phyloP scores from a whole-genome alignment of 2,329 filamentous ascomycete species.

The Helicocarpus griseus region DNA sequence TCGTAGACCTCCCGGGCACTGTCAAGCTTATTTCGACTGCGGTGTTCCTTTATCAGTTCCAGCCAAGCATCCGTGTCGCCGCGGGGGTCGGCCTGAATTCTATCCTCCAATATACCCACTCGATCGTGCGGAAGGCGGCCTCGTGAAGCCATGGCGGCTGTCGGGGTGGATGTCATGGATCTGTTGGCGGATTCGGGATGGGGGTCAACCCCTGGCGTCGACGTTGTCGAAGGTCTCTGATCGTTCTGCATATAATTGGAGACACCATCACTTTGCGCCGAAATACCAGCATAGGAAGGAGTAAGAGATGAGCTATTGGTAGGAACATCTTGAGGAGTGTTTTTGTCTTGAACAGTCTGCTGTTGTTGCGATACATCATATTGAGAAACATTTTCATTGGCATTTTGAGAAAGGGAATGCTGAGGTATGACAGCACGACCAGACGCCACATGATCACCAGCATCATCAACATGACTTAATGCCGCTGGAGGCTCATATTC shows the following conservation, averaged over 20 bases:
- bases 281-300: conserved; percentile 36
- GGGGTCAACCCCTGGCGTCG: conserved; percentile 9
- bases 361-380: conserved; percentile 54
- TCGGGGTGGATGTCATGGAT: conserved; percentile 28
- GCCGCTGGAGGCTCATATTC: conserved; percentile 47
- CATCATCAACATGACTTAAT: conserved; percentile 32
- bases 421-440: conserved; percentile 41
- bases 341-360: conserved; percentile 45
- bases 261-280: conserved; percentile 33
- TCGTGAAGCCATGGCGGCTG: conserved; percentile 37
- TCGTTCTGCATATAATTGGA: conserved; percentile 26
- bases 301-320: conserved; percentile 42
- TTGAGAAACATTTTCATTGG: conserved; percentile 45
- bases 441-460: conserved; percentile 32
- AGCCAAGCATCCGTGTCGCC: conserved; percentile 92
- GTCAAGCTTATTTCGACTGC: conserved; percentile 69
- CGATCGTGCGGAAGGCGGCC: conserved; percentile 61
- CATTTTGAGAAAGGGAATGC: conserved; percentile 46
- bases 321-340: conserved; percentile 38
- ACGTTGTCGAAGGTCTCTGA: conserved; percentile 7
- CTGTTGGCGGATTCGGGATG: conserved; percentile 24
- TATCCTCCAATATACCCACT: conserved; percentile 74
- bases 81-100: conserved; percentile 83
- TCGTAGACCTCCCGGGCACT: conserved; percentile 73
- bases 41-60: conserved; percentile 73